Base-by-base conservation (phyloP, 495 filamentous ascomycete genomes). In the Podospora tetraspora region DNA sequence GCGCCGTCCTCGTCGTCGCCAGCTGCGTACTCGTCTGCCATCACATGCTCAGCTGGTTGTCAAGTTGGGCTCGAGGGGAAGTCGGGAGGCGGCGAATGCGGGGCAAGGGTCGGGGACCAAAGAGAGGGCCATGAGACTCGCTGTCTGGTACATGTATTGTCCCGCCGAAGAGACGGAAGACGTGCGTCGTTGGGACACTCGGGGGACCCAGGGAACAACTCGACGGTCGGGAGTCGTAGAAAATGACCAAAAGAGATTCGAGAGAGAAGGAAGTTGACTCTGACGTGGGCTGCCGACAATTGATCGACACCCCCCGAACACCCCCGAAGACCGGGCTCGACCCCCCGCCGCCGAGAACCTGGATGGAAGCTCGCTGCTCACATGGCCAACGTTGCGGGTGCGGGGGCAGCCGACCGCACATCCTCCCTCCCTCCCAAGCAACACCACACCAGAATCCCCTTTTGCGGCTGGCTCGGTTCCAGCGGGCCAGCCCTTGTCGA, bases 51-150 rank as follows among this genome's bases (percentile, higher is more conserved):
- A 59, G 34, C 24, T n/a, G 63, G 62, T 34, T n/a, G 63, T 1
- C 21, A 64, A 13, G 27, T 13, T 59, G 32, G 25, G 64, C 12
- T 21, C 13, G 64, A 61, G 57, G 59, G 69, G 69, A 10, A 56
- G 30, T 67, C 69, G 63, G 59, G 22, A 25, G 59, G 52, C 60
- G 52, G 37, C 60, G 64, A 52, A 22, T 70, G 69, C 69, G 69
- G 69, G 69, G 69, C 61, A 43, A 43, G 58, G 24, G 56, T 13
- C 34, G 56, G 29, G 34, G 57, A 61, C 32, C 57, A 61, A 61
- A 32, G 27, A 37, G 25, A 32, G 11, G 60, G 69, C 69, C 69
- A 71, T 71, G 69, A 68, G 68, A 62, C 16, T 57, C 25, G 58
- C 25, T 71, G 43, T 22, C 29, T 24, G 25, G 29, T 11, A n/a